These are phyloP conservation scores for Cercospora citrullina DNA, from an alignment of 2,329 filamentous ascomycete species.

Conservation along the genomic window DNA sequence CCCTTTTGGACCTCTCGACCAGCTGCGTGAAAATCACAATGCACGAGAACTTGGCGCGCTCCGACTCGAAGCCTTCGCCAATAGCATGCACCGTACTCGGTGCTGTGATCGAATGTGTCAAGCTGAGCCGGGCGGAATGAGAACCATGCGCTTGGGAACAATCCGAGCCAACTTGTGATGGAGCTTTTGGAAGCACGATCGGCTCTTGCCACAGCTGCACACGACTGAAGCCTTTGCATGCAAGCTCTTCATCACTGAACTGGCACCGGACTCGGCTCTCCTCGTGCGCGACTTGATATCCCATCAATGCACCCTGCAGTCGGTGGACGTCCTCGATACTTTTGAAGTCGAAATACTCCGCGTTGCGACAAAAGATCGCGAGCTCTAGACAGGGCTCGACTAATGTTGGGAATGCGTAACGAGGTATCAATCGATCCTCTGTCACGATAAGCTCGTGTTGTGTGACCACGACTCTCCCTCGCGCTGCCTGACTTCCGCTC, in stretches of 20 bases:
- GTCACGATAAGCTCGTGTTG: slow-evolving; percentile 18
- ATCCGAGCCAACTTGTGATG: background rate
- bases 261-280: slow-evolving; percentile 22
- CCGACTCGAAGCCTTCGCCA: slow-evolving; percentile 21
- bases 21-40: slow-evolving; percentile 23
- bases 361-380: slow-evolving; percentile 27
- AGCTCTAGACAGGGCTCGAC: slow-evolving; percentile 22
- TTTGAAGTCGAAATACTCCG: slow-evolving; percentile 27
- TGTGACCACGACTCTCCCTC: slow-evolving; percentile 20
- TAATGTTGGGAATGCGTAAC: slow-evolving; percentile 25
- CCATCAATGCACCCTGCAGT: slow-evolving; percentile 29
- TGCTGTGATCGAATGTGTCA: slow-evolving; percentile 17
- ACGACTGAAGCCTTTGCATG: slow-evolving; percentile 17
- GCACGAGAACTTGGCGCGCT: slow-evolving; percentile 15
- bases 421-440: slow-evolving; percentile 27
- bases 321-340: slow-evolving; percentile 20
- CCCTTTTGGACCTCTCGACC: background rate
- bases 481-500: slow-evolving; percentile 13
- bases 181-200: slow-evolving; percentile 7
- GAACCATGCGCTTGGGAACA: background rate
- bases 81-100: slow-evolving; percentile 18
- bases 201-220: slow-evolving; percentile 29
- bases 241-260: slow-evolving; percentile 22
- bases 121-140: slow-evolving; percentile 14
- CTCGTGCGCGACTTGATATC: slow-evolving; percentile 29